Evolutionary conservation across 208 protist genomes (phyloP), one percentile per base, ranked within the genome.

Genomic region (Leishmania tropica): DNA sequence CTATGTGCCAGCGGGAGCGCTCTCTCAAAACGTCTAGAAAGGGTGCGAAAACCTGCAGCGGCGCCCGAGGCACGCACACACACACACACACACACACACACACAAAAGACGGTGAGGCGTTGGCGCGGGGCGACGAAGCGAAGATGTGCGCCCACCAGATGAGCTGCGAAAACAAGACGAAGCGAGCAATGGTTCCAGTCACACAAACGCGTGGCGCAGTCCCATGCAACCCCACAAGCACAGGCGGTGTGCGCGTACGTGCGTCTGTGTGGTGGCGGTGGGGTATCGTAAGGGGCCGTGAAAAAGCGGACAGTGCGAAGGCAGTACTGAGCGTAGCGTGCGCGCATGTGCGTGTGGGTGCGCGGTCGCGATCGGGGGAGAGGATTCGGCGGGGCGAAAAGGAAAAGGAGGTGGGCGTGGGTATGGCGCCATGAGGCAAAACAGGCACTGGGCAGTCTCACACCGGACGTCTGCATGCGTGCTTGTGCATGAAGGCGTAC

Each of bases 81-180:
- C 8, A 64, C n/a, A n/a, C n/a, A n/a, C n/a, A n/a, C 31, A 78
- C 56, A 51, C 35, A 76, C 62, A 62, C 70, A 81, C 45, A 70
- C 17, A 45, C 73, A 47, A 53, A 45, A 67, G 40, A 74, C 37
- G 37, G 65, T 15, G 65, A 48, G 13, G 65, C 1, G 60, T 28
- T 37, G 11, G 60, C 21, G 60, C 60, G 51, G 13, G 17, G 51
- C 51, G 17, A 64, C 6, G 28, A 31, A 64, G n/a, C 28, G n/a
- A 64, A 64, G 58, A 64, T 15, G 51, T 54, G 51, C 17, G 51
- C 17, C 51, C 11, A 5, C 51, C 15, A 21, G 21, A 17, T 13
- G 51, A 54, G 51, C 11, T 21, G 17, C 51, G 15, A 54, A 54
- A 54, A 54, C 51, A 6, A 54, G 17, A 11, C 45, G 45, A 54